These are phyloP conservation scores for Carex sylvatica DNA, from an alignment of 202 grass and related monocot genomes.

Conservation along the genomic window DNA sequence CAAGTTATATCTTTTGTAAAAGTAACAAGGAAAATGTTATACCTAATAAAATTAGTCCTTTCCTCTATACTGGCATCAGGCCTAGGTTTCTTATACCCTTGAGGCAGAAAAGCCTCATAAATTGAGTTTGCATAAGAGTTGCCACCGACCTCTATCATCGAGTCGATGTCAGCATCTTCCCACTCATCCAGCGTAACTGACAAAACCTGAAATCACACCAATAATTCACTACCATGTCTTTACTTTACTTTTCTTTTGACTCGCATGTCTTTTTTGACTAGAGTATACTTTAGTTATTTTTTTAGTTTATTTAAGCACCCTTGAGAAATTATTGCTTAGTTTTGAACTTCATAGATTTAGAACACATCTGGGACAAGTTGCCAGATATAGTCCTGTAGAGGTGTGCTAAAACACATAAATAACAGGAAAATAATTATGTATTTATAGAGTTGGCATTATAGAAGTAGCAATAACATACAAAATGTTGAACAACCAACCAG, in stretches of 20 bases:
- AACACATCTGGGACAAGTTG: not conserved
- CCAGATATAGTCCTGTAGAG: not conserved
- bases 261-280: not conserved
- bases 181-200: conserved; percentile 93
- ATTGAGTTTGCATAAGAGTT: conserved; percentile 99
- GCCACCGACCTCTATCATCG: conserved; percentile 94
- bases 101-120: conserved; percentile 97
- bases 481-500: not conserved
- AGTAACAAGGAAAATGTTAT: conserved; percentile 10
- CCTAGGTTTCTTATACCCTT: conserved; percentile 82
- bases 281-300: not conserved
- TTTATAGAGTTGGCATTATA: not conserved
- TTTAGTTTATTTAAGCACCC: not conserved
- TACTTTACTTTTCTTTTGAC: not conserved
- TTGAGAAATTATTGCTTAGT: not conserved
- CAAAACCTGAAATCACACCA: conserved; percentile 53
- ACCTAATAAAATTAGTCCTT: conserved; percentile 92
- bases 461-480: not conserved
- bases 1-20: not conserved
- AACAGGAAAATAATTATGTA: not conserved
- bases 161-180: conserved; percentile 82
- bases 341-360: not conserved
- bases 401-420: not conserved
- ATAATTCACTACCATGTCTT: not conserved
- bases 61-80: conserved; percentile 65